A percentile compares a stretch with the other conserved stretches of the same genome.
phyloP scores from a whole-genome alignment of 768 basidiomycete species.

The Trichaptum fuscoviolaceum region DNA sequence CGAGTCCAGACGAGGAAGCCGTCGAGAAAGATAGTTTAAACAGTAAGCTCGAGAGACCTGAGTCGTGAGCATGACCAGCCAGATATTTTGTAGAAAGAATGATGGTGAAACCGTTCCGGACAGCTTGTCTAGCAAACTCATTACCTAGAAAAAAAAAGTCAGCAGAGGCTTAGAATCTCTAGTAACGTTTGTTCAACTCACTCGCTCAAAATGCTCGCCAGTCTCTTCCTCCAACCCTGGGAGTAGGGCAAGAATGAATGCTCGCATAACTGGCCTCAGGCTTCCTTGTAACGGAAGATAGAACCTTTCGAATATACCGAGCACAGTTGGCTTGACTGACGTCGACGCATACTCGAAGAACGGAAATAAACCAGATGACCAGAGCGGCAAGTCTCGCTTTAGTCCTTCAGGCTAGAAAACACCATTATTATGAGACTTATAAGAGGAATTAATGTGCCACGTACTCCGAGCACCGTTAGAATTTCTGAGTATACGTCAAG shows the following conservation, averaged over 20 bases:
- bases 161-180: not conserved
- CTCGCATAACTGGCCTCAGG: constrained; percentile 88
- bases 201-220: constrained; percentile 94
- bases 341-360: constrained; percentile 99
- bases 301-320: constrained; percentile 89
- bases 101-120: constrained; percentile 79
- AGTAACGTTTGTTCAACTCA: constrained; percentile 17
- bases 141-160: constrained; percentile 44
- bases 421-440: not conserved
- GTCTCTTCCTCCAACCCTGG: constrained; percentile 98
- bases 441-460: constrained; percentile 24
- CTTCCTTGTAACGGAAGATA: constrained; percentile 81
- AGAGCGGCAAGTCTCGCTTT: constrained; percentile 78
- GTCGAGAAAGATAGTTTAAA: constrained; percentile 79
- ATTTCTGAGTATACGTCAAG: constrained; percentile 94
- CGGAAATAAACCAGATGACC: constrained; percentile 95
- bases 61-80: constrained; percentile 89
- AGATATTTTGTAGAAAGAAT: constrained; percentile 95
- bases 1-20: constrained; percentile 64
- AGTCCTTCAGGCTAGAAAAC: constrained; percentile 72
- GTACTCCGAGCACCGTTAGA: constrained; percentile 82
- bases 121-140: constrained; percentile 72
- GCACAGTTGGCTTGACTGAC: constrained; percentile 88
- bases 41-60: constrained; percentile 81
- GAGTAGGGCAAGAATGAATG: constrained; percentile 87